Base-by-base conservation (phyloP, 164 flowering plant species). In the Stephania japonica region DNA sequence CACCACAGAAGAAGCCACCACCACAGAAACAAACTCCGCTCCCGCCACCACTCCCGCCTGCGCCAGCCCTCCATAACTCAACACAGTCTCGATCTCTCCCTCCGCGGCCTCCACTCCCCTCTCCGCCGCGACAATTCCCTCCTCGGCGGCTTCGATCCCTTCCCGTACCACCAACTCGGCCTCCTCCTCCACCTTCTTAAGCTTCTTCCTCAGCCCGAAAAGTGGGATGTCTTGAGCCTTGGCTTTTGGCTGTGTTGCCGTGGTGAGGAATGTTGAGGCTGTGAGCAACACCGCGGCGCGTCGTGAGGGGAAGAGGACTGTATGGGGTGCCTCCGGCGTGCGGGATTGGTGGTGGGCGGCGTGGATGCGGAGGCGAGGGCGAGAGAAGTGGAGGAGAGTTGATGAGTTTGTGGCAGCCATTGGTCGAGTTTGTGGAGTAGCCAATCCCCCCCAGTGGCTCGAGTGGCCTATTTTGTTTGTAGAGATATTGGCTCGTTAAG, bases 21-120 rank as follows among this genome's bases (percentile, higher is more conserved):
- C 19, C 23, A 94, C 87, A 0, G 91, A 96, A 5, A 88, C 69
- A 13, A 80, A 65, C 85, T 92, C 97, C 25, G 96, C 96, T 66
- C 83, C 97, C 0, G 81, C 89, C 61, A 92, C 98, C 24, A 59
- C 87, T 10, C 87, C 94, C 0, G 97, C 98, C 85, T 91, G 97
- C 42, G 88, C 86, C 53, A 89, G 5, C 9, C 82, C 89, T 0
- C 88, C 88, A 26, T 81, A 82, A 44, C 84, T 75, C 62, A 78
- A 78, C 27, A 78, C 81, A 32, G 77, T 9, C 47, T 77, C 85
- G 16, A 84, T 70, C 78, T 72, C 85, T 56, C 13, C 67, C 79
- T 82, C 87, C 67, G 74, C 88, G 12, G 32, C 68, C 56, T 6
- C 76, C 9, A 59, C 43, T 50, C 73, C 87, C 42, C 18, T 79